Conservation (phyloP, 768 basidiomycete species). For the Podaxis sp. region DNA sequence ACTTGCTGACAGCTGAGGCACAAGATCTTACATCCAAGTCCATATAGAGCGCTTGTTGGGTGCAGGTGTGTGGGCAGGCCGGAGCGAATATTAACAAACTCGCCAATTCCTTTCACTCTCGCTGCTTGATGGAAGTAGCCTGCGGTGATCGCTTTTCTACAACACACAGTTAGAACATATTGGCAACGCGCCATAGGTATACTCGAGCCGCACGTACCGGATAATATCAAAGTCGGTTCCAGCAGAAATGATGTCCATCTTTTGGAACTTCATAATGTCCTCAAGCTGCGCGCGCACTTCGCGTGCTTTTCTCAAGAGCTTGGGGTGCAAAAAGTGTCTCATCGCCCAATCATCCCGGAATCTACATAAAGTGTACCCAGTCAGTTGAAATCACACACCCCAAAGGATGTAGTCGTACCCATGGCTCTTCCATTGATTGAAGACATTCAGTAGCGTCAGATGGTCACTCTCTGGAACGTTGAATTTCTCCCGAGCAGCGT, state of each 20-base stretch:
- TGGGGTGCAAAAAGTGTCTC: slow-evolving; percentile 95
- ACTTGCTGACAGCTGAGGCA: not conserved
- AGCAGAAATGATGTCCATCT: slow-evolving; percentile 88
- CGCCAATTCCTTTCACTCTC: slow-evolving; percentile 96
- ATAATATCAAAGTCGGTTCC: slow-evolving; percentile 96
- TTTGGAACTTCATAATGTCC: slow-evolving; percentile 99
- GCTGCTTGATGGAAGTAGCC: slow-evolving; percentile 99
- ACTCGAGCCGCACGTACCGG: slow-evolving; percentile 36
- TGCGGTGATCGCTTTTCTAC: slow-evolving; percentile 92
- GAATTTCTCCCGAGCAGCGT: slow-evolving; percentile 97
- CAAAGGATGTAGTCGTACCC: slow-evolving; percentile 51
- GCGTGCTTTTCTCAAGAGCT: slow-evolving; percentile 89
- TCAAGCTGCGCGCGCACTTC: slow-evolving; percentile 96
- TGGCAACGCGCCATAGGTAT: not conserved
- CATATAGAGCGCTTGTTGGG: slow-evolving; percentile 95
- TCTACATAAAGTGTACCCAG: slow-evolving; percentile 36
- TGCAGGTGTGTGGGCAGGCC: slow-evolving; percentile 95
- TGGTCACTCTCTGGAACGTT: slow-evolving; percentile 99
- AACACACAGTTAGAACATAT: not conserved
- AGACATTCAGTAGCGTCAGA: slow-evolving; percentile 92
- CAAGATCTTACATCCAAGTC: slow-evolving; percentile 79
- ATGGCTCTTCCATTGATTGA: slow-evolving; percentile 97
- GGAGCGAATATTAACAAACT: slow-evolving; percentile 96
- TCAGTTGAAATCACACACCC: slow-evolving; percentile 4
- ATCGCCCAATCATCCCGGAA: slow-evolving; percentile 94